These are phyloP conservation scores for Phytophthora fragariaefolia DNA, from an alignment of 352 stramenopile species.

Conservation along the genomic window DNA sequence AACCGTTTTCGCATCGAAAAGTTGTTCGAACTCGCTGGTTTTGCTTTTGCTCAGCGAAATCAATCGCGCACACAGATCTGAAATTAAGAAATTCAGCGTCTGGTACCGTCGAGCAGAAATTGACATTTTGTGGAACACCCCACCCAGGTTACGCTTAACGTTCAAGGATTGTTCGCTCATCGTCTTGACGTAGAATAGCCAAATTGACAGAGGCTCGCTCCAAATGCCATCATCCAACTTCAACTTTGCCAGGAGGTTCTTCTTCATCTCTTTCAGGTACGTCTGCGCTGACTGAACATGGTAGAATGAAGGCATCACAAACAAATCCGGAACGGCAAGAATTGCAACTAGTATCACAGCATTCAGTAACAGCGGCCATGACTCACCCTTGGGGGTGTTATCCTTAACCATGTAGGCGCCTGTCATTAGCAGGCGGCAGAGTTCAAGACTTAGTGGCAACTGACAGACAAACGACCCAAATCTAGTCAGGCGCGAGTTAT, in stretches of 20 bases:
- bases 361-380: slow-evolving; percentile 56
- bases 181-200: slow-evolving; percentile 70
- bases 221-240: slow-evolving; percentile 62
- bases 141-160: slow-evolving; percentile 49
- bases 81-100: slow-evolving; percentile 81
- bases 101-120: slow-evolving; percentile 79
- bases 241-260: slow-evolving; percentile 73
- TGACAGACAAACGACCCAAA: slow-evolving; percentile 86
- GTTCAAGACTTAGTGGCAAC: slow-evolving; percentile 74
- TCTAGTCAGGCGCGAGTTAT: slow-evolving; percentile 62
- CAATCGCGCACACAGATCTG: slow-evolving; percentile 73
- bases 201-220: slow-evolving; percentile 82
- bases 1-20: slow-evolving; percentile 51
- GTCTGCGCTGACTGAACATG: slow-evolving; percentile 63
- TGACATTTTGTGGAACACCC: slow-evolving; percentile 52
- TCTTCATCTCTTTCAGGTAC: slow-evolving; percentile 84
- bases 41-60: slow-evolving; percentile 58
- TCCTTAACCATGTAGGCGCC: slow-evolving; percentile 54
- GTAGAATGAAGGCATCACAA: slow-evolving; percentile 84
- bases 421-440: slow-evolving; percentile 80
- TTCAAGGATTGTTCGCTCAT: slow-evolving; percentile 55
- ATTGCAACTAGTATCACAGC: slow-evolving; percentile 74
- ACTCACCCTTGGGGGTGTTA: slow-evolving; percentile 26
- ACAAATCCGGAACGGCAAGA: slow-evolving; percentile 73
- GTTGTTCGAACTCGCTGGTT: slow-evolving; percentile 40